These are phyloP conservation scores for Wickerhamomyces sp. DNA, from an alignment of 1,139 yeast genomes.

Conservation along the genomic window DNA sequence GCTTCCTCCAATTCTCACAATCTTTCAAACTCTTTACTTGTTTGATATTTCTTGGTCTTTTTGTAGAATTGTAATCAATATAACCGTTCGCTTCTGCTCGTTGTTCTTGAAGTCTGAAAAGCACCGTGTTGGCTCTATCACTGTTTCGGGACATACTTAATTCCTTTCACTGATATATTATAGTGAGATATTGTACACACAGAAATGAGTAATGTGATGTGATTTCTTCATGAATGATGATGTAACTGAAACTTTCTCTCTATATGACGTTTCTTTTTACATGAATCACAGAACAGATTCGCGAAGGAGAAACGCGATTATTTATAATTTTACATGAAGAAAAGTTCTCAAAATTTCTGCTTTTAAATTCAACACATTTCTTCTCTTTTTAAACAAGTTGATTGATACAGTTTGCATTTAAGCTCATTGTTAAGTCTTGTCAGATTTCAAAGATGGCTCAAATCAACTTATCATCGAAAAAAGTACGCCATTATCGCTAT, in stretches of 20 bases:
- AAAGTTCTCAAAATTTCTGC: too few species aligned
- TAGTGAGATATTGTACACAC: not conserved
- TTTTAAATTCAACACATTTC: too few species aligned
- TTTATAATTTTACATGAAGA: too few species aligned
- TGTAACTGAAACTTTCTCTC: too few species aligned
- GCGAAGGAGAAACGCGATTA: too few species aligned
- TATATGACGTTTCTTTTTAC: too few species aligned
- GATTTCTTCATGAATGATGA: too few species aligned
- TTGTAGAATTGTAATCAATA: slow-evolving; percentile 50
- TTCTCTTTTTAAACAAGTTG: too few species aligned
- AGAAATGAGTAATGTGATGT: too few species aligned
- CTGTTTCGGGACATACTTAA: slow-evolving; percentile 65
- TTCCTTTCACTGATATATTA: not conserved
- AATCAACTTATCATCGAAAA: slow-evolving; percentile 10
- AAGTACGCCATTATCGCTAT: slow-evolving; percentile 22
- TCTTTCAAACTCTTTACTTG: slow-evolving; percentile 52
- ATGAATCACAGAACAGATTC: too few species aligned
- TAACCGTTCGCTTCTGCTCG: slow-evolving; percentile 58
- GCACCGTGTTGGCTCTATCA: slow-evolving; percentile 70
- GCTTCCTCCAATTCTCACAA: slow-evolving; percentile 76
- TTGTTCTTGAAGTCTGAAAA: slow-evolving; percentile 60
- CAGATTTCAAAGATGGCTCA: slow-evolving; percentile 2
- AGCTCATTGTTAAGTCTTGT: too few species aligned
- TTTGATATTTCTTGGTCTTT: slow-evolving; percentile 58
- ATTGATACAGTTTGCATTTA: too few species aligned